Base-by-base conservation (phyloP, 306 rosid species). In the Rosa rugosa region DNA sequence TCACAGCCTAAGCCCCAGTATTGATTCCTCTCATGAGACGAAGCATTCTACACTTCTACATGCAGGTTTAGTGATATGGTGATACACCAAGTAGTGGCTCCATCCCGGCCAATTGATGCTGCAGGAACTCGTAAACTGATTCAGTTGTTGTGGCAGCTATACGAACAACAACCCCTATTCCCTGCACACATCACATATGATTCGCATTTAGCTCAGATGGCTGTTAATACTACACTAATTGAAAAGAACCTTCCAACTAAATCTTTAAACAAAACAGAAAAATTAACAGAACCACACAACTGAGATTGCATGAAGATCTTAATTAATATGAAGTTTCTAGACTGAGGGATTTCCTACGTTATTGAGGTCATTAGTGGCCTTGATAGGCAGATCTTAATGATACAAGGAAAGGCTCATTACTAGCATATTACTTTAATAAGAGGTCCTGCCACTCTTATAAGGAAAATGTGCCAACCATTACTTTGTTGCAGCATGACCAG, bases 91-190 rank as follows among this genome's bases (percentile, higher is more conserved):
- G 85, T 77, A 92, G 65, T 36, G 91, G 86, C 77, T 91, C 99
- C 94, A 94, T 75, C 23, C 85, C 84, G 71, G 96, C 91, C 78
- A 94, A 82, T 51, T 91, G 92, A 59, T 89, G 87, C 76, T 79
- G 89, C 66, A 94, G 89, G 84, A 94, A 94, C 71, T 73, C 69
- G 60, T 91, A 90, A 76, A 92, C 97, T 1, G 97, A 89, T 79
- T 92, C 99, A 27, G 99, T 94, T 75, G 94, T 91, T 80, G 77
- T 79, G 34, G 99, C 91, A 63, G 96, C 98, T 81, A 94, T 83
- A 79, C 99, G 90, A 83, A 92, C 95, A 69, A 92, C 73, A 0
- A 90, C 89, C 62, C 97, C 97, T 40, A 73, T 77, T 79, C 76
- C 94, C 97, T 94, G 88, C 81, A 75, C 63, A 38, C 18, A 84